These are phyloP conservation scores for Trypanosoma caninum DNA, from an alignment of 208 protist species.

Conservation along the genomic window DNA sequence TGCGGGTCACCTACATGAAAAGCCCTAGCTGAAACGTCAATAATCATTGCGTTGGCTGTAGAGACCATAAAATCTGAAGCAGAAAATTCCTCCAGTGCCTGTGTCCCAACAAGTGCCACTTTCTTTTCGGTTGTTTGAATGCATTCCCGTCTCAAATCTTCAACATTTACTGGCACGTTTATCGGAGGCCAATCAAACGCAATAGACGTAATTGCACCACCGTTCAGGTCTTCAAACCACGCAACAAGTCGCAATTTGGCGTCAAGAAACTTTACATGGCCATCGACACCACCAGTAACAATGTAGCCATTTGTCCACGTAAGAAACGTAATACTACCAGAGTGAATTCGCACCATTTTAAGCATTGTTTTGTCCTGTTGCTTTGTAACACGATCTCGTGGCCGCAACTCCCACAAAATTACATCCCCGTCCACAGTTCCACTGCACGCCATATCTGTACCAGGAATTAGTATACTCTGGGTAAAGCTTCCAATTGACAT, in stretches of 20 bases:
- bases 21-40: slow-evolving; percentile 72
- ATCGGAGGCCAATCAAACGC: slow-evolving; percentile 72
- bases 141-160: slow-evolving; percentile 33
- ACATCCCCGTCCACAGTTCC: slow-evolving; percentile 92
- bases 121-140: slow-evolving; percentile 36
- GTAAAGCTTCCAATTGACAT: slow-evolving; percentile 88
- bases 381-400: slow-evolving; percentile 73
- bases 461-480: slow-evolving; percentile 84
- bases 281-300: slow-evolving; percentile 93
- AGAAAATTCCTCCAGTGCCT: slow-evolving; percentile 58
- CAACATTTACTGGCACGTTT: slow-evolving; percentile 15
- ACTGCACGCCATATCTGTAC: slow-evolving; percentile 81
- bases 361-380: slow-evolving; percentile 87
- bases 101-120: slow-evolving; percentile 32
- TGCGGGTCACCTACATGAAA: slow-evolving; percentile 70
- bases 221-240: slow-evolving; percentile 96
- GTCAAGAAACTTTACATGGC: slow-evolving; percentile 94
- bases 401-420: slow-evolving; percentile 86
- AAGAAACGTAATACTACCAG: slow-evolving; percentile 72
- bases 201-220: slow-evolving; percentile 90
- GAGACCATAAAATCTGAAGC: slow-evolving; percentile 91
- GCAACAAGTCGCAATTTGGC: slow-evolving; percentile 90
- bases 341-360: slow-evolving; percentile 92
- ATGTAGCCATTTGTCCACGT: slow-evolving; percentile 75
- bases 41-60: slow-evolving; percentile 88